Evolutionary conservation across 2,329 filamentous ascomycete species (phyloP), one percentile per base, ranked within the genome.

Genomic region (Balansia obtecta): DNA sequence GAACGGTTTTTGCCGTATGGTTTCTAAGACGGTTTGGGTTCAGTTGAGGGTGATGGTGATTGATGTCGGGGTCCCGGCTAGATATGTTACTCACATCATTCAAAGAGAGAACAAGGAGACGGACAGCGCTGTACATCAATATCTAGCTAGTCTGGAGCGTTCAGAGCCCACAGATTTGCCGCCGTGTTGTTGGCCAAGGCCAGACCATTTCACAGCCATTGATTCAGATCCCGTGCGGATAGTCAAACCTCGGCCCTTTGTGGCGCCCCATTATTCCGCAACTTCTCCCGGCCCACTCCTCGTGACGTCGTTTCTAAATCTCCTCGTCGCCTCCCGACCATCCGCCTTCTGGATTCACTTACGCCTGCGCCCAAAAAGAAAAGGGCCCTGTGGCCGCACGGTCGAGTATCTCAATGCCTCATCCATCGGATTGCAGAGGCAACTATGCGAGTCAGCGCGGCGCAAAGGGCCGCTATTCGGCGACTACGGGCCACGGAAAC

Each of bases 371-470:
- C 33, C 2, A 37, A 4, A 13, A 12, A 37, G 15, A 12, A 12
- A 37, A 15, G 34, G 15, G 34, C 7, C 34, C 15, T 15, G 34
- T 11, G 27, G 27, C 27, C 18, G 22, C 34, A 45, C 43, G 41
- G 4, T 9, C 16, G 8, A 20, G 6, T 20, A 42, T 33, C 12
- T 20, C 8, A 7, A 37, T 7, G 34, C 10, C 42, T 32, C 4
- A 30, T 20, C 11, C 41, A 45, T 22, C 16, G 20, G 32, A 3
- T 42, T 32, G 39, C 18, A 47, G 38, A 16, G 38, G 37, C 38
- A 37, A 53, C 11, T 7, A 59, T 59, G 56, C 56, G 54, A 52
- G 50, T 53, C 44, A 47, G 53, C 48, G 52, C 51, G 18, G 44
- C 46, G 33, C 50, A 51, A 37, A 49, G 47, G 33, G 50, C 45